phyloP scores from a whole-genome alignment of 768 basidiomycete species.

The Xerocomellus chrysenteron region DNA sequence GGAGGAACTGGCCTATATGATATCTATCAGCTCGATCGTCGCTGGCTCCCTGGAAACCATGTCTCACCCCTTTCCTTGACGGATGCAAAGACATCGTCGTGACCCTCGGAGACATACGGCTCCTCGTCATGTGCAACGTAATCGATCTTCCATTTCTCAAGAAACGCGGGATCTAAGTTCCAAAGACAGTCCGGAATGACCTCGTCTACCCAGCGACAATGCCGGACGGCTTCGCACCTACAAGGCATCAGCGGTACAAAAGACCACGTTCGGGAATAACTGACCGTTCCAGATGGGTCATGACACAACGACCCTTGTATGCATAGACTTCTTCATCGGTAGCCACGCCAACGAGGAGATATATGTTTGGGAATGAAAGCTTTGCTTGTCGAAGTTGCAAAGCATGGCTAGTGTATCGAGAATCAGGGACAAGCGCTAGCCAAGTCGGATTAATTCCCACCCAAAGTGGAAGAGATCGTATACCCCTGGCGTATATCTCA shows the following conservation, averaged over 20 bases:
- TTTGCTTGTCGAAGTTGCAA: constrained; percentile 97
- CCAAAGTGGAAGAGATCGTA: constrained; percentile 98
- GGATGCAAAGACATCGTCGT: constrained; percentile 82
- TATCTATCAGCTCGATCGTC: neutral
- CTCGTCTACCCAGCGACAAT: constrained; percentile 97
- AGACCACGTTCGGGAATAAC: constrained; percentile 12
- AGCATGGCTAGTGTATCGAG: constrained; percentile 65
- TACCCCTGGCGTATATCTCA: constrained; percentile 56
- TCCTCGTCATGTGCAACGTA: constrained; percentile 97
- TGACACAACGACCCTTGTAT: constrained; percentile 82
- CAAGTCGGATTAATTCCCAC: constrained; percentile 42
- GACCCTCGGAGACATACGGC: constrained; percentile 77
- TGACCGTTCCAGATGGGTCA: constrained; percentile 86
- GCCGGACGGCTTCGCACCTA: constrained; percentile 87
- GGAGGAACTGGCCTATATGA: constrained; percentile 82
- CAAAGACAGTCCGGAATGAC: constrained; percentile 90
- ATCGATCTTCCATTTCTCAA: constrained; percentile 86
- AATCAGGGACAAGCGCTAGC: constrained; percentile 4
- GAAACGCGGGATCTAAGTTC: constrained; percentile 79
- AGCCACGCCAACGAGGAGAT: constrained; percentile 91
- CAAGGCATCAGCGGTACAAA: neutral
- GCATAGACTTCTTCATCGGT: constrained; percentile 78
- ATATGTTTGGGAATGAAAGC: constrained; percentile 84
- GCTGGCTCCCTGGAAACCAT: neutral
- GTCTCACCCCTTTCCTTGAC: constrained; percentile 75